These are phyloP conservation scores for Globisporangium orthogonon DNA, from an alignment of 352 stramenopile species.

Conservation along the genomic window DNA sequence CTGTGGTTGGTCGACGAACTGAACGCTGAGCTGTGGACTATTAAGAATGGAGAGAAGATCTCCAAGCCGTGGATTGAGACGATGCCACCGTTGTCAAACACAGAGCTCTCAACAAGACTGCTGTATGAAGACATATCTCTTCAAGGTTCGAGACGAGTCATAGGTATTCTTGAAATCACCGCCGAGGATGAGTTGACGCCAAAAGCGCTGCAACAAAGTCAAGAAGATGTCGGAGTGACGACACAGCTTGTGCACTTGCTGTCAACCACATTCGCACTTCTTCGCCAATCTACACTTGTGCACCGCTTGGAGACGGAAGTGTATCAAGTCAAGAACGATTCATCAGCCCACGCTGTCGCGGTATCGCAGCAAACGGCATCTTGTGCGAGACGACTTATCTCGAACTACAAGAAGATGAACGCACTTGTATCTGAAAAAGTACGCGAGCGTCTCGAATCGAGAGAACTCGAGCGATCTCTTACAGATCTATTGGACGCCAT, in stretches of 20 bases:
- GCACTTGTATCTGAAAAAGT: not conserved
- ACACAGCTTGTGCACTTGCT: conserved; percentile 2
- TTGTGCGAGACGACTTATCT: not conserved
- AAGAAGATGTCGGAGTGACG: not conserved
- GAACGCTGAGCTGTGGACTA: not conserved
- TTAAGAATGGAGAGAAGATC: not conserved
- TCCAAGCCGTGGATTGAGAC: not conserved
- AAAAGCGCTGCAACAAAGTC: too few species aligned
- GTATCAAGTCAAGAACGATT: not conserved
- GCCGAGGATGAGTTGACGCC: not conserved
- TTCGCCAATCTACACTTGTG: not conserved
- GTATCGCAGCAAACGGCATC: not conserved
- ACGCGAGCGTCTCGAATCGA: not conserved
- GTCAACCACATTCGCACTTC: not conserved
- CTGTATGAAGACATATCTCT: not conserved
- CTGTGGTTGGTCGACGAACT: conserved; percentile 4
- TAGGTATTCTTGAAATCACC: not conserved
- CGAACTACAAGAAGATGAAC: not conserved
- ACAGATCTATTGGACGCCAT: not conserved
- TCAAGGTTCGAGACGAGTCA: not conserved
- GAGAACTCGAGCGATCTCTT: not conserved
- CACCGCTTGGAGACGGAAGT: not conserved
- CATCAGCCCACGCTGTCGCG: not conserved
- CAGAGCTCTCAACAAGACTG: not conserved
- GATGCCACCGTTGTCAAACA: not conserved